Percentiles rank a stretch among this genome's conserved stretches.
Conservation (phyloP, 2,329 filamentous ascomycete genomes). For the Epichloe coenophiala region DNA sequence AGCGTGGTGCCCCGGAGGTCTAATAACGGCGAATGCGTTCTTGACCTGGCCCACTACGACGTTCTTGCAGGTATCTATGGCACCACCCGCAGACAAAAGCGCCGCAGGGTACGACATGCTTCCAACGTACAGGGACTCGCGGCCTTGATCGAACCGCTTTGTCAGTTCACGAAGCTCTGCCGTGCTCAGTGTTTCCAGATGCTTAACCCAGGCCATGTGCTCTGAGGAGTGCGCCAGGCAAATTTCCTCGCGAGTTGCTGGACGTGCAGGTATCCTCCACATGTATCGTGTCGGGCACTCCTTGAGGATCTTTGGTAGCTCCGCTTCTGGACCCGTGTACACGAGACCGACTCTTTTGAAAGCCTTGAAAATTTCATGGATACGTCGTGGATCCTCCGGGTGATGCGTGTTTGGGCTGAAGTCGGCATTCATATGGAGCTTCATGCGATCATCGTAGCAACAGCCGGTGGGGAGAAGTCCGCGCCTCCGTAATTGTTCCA, state of each 20-base stretch:
- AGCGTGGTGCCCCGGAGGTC: conserved; percentile 90
- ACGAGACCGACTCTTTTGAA: conserved; percentile 73
- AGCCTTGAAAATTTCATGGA: conserved; percentile 84
- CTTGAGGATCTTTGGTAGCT: conserved; percentile 37
- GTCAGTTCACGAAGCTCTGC: conserved; percentile 58
- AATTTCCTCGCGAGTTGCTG: conserved; percentile 69
- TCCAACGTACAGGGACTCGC: conserved; percentile 74
- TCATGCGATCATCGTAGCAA: conserved; percentile 92
- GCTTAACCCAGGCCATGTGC: conserved; percentile 68
- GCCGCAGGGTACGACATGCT: conserved; percentile 70
- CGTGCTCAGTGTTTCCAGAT: conserved; percentile 37
- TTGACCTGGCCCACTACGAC: conserved; percentile 74
- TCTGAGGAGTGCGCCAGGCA: conserved; percentile 62
- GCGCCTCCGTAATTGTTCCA: conserved; percentile 26
- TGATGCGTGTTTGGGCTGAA: conserved; percentile 65
- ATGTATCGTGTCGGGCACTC: conserved; percentile 46
- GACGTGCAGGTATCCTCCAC: conserved; percentile 66
- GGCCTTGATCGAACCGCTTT: conserved; percentile 43
- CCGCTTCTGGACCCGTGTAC: conserved; percentile 42
- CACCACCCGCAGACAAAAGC: conserved; percentile 74
- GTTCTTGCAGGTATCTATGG: conserved; percentile 91
- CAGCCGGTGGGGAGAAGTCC: conserved; percentile 56
- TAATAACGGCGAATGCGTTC: conserved; percentile 90
- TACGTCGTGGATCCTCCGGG: conserved; percentile 84
- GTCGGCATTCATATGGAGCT: conserved; percentile 80